phyloP scores from a whole-genome alignment of 345 rosid species.

The Eucalyptus sp. region DNA sequence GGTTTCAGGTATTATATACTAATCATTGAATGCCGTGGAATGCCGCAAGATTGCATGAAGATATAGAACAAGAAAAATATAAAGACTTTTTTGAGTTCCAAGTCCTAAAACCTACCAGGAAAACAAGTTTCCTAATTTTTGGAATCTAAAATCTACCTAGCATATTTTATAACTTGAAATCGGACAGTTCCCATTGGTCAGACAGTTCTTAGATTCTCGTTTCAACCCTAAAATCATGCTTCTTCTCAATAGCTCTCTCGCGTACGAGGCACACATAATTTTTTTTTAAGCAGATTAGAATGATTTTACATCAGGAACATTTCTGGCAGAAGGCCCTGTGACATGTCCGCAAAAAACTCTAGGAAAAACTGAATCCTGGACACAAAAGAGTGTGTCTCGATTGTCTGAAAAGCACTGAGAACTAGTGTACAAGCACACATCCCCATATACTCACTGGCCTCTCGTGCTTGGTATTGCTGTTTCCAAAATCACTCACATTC shows the following conservation, averaged over 20 bases:
- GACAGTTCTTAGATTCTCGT: too few relatives aligned
- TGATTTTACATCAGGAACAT: not conserved
- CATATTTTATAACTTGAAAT: too few relatives aligned
- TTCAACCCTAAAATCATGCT: too few relatives aligned
- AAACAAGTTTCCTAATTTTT: too few relatives aligned
- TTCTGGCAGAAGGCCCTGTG: not conserved
- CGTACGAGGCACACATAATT: not conserved
- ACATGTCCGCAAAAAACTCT: not conserved
- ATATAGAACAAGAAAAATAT: too few relatives aligned
- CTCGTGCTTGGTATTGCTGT: not conserved
- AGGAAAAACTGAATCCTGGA: not conserved
- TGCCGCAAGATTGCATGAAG: fast-evolving
- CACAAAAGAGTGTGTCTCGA: not conserved
- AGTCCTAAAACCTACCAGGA: fast-evolving
- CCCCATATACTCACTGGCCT: not conserved
- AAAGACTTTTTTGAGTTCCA: too few relatives aligned
- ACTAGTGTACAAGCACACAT: not conserved
- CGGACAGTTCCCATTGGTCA: fast-evolving
- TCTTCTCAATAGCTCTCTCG: not conserved
- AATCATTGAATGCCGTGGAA: too few relatives aligned
- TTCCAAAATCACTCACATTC: not conserved
- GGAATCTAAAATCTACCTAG: fast-evolving
- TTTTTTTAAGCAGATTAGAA: not conserved
- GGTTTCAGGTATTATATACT: too few relatives aligned
- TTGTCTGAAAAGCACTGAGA: not conserved